These are phyloP conservation scores for Triticum urartu DNA, from an alignment of 176 grass and related monocot genomes.

Conservation along the genomic window DNA sequence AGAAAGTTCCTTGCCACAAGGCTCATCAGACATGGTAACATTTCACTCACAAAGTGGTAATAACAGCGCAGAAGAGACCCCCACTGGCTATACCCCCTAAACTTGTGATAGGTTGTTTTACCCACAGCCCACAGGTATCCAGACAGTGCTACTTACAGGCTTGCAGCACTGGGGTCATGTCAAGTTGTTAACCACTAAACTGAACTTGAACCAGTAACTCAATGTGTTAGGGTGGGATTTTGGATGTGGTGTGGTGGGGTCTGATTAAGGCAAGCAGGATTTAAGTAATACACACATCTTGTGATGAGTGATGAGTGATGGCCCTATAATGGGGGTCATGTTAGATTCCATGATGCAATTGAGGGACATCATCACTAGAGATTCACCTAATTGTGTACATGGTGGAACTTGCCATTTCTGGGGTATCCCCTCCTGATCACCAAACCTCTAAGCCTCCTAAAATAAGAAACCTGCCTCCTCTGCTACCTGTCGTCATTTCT, in stretches of 20 bases:
- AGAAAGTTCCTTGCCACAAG: slow-evolving; percentile 27
- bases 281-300: slow-evolving; percentile 36
- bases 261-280: slow-evolving; percentile 27
- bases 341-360: slow-evolving; percentile 77
- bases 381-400: slow-evolving; percentile 51
- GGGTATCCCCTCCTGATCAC: slow-evolving; percentile 41
- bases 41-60: neutral
- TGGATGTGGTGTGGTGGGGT: neutral
- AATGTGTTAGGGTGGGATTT: neutral
- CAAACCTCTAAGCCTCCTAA: slow-evolving; percentile 38
- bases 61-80: slow-evolving; percentile 9
- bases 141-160: neutral
- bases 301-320: slow-evolving; percentile 35
- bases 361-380: slow-evolving; percentile 62
- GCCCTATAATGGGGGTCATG: slow-evolving; percentile 40
- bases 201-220: neutral
- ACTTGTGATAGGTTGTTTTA: neutral
- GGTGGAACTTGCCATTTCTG: slow-evolving; percentile 59
- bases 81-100: neutral
- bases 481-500: slow-evolving; percentile 20
- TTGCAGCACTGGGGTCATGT: neutral
- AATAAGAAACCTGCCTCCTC: slow-evolving; percentile 33
- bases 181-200: neutral
- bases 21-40: neutral
- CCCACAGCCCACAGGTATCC: neutral